These are phyloP conservation scores for Lagenaria siceraria DNA, from an alignment of 306 rosid genomes.

Conservation along the genomic window DNA sequence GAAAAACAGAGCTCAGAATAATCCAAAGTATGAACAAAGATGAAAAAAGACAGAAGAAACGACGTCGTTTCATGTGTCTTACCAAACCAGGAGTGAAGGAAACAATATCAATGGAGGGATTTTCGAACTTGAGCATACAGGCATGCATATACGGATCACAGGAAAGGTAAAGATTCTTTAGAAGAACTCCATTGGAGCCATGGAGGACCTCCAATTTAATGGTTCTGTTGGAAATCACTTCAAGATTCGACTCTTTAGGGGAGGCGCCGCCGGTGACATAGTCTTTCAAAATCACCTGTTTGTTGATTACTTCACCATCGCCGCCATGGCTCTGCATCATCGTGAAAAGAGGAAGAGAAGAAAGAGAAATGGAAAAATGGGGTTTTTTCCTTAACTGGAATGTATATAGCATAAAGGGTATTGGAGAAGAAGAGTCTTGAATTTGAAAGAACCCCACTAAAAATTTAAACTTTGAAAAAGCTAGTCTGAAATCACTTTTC, in stretches of 20 bases:
- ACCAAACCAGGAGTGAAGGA: slow-evolving; percentile 34
- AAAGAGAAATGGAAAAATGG: too few relatives aligned
- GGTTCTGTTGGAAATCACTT: slow-evolving; percentile 10
- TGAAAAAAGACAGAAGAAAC: neutral
- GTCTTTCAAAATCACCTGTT: slow-evolving; percentile 22
- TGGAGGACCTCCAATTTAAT: slow-evolving; percentile 22
- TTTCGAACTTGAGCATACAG: slow-evolving; percentile 12
- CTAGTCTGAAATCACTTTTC: too few relatives aligned
- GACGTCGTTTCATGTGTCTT: neutral
- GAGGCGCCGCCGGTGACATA: slow-evolving; percentile 22
- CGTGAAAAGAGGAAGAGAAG: too few relatives aligned
- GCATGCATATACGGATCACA: slow-evolving; percentile 54
- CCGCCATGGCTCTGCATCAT: neutral
- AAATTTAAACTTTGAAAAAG: too few relatives aligned
- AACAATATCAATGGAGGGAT: neutral
- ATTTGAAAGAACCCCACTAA: too few relatives aligned
- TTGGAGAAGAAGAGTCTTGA: too few relatives aligned
- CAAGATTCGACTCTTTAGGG: slow-evolving; percentile 30
- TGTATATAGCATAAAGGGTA: too few relatives aligned
- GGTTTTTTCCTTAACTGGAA: too few relatives aligned
- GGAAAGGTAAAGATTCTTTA: slow-evolving; percentile 49
- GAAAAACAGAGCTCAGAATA: neutral
- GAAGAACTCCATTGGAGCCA: slow-evolving; percentile 26
- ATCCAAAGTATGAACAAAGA: neutral
- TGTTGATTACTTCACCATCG: slow-evolving; percentile 16